Conservation (phyloP, 2,329 filamentous ascomycete species). For the Alternaria triticina region DNA sequence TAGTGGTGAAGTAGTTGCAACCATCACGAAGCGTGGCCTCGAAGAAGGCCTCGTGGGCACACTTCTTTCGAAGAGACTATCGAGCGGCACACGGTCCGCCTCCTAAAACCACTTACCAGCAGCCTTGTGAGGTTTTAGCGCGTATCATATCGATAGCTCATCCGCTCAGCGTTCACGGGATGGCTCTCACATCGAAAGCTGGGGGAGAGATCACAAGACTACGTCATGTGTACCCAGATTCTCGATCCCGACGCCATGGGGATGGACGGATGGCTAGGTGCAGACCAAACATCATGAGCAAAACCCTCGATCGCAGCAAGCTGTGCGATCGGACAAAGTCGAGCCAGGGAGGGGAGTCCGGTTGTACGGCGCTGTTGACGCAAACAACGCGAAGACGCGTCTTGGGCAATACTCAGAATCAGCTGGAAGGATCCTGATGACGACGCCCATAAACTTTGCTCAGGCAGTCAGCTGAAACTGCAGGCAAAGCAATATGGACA, state of each 20-base stretch:
- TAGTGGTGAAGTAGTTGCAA: background rate
- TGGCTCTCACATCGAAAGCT: background rate
- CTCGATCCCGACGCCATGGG: background rate
- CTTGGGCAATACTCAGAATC: background rate
- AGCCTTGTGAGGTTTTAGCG: background rate
- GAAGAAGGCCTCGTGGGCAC: background rate
- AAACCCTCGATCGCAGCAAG: constrained; percentile 1
- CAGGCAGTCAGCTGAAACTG: background rate
- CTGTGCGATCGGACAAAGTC: constrained; percentile 3
- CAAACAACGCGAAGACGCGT: background rate
- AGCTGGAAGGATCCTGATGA: constrained; percentile 1
- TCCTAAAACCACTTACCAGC: background rate
- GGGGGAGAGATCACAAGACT: background rate
- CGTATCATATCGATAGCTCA: constrained; percentile 2
- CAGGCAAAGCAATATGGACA: background rate
- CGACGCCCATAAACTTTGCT: background rate
- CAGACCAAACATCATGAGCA: constrained; percentile 1
- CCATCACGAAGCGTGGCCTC: background rate
- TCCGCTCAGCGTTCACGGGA: background rate
- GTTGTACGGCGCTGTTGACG: background rate
- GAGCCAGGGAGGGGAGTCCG: background rate
- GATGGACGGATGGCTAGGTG: background rate
- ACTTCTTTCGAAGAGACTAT: background rate
- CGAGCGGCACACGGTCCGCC: constrained; percentile 2
- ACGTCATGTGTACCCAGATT: constrained; percentile 3